Base-by-base conservation (phyloP, 805 yeast species). In the Saturnispora ahearnii region DNA sequence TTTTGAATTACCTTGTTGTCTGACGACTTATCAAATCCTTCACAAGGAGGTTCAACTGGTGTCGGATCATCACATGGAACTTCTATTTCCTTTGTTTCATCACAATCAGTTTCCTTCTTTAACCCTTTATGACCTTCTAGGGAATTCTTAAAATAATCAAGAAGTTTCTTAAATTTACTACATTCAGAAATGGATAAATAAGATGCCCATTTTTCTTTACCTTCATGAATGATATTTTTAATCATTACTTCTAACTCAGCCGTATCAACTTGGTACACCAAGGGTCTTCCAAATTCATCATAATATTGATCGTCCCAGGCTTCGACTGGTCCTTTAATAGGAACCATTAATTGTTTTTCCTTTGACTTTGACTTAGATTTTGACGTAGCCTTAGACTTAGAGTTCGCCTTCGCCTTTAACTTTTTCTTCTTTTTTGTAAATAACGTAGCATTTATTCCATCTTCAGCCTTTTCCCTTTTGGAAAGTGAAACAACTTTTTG, bases 151-250 rank as follows among this genome's bases (percentile, higher is more conserved):
- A 63, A 36, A 28, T 53, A 50, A 31, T 54, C 54, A 46, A 62
- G 44, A 9, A 64, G 54, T 11, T 52, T 57, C 24, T 54, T 43
- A 41, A 64, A 64, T 41, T 62, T 61, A 3, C 55, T 55, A 7
- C 59, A 47, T 13, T 62, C 55, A 8, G 59, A 55, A 22, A 60
- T 58, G 3, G 67, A 66, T 40, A 64, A 48, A 45, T 59, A 62
- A 5, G 55, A 58, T 2, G 59, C 63, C 54, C 64, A 53, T 44
- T 61, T 62, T 24, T 57, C 60, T 40, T 58, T 58, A 2, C 63
- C 64, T 54, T 59, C 55, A 4, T 48, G 53, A 15, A 60, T 4
- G 28, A 59, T 60, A 44, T 50, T 41, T 31, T 57, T 58, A 13
- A 61, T 32, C 41, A 55, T 49, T 10, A 48, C 46, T 26, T 56